A percentile compares a stretch with the other conserved stretches of the same genome.
Conservation (phyloP, 176 grass and related monocot species). For the Oryza officinalis region DNA sequence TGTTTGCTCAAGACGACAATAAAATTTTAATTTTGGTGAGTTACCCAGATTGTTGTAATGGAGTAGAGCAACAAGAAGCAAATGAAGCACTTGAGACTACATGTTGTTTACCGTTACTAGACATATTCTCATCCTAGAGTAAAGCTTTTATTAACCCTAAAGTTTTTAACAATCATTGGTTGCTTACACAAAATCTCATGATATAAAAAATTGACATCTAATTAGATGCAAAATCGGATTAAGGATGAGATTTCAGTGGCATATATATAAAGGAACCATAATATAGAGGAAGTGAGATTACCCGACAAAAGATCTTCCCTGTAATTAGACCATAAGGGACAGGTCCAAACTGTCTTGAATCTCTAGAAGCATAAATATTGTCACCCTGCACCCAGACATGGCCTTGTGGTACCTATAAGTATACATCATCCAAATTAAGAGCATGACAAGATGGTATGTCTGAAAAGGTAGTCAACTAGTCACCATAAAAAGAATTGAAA, state of each 20-base stretch:
- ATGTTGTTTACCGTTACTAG: neutral
- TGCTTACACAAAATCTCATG: neutral
- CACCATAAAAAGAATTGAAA: neutral
- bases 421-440: neutral
- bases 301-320: constrained; percentile 68
- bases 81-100: neutral
- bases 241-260: neutral
- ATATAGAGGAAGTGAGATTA: constrained; percentile 29
- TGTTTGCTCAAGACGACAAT: neutral
- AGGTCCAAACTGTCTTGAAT: constrained; percentile 81
- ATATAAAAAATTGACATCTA: neutral
- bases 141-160: neutral
- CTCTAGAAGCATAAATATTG: constrained; percentile 65
- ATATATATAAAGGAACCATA: neutral
- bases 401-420: constrained; percentile 73
- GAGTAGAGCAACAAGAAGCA: neutral
- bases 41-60: neutral
- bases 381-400: constrained; percentile 96
- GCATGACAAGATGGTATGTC: neutral
- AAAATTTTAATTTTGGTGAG: neutral
- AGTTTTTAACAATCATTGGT: neutral
- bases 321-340: constrained; percentile 73
- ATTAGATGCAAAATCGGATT: neutral
- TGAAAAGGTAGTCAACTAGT: neutral
- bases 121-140: neutral